Evolutionary conservation across 1,139 yeast genomes (phyloP), one percentile per base, ranked within the genome.

Genomic region (Yarrowia galli): DNA sequence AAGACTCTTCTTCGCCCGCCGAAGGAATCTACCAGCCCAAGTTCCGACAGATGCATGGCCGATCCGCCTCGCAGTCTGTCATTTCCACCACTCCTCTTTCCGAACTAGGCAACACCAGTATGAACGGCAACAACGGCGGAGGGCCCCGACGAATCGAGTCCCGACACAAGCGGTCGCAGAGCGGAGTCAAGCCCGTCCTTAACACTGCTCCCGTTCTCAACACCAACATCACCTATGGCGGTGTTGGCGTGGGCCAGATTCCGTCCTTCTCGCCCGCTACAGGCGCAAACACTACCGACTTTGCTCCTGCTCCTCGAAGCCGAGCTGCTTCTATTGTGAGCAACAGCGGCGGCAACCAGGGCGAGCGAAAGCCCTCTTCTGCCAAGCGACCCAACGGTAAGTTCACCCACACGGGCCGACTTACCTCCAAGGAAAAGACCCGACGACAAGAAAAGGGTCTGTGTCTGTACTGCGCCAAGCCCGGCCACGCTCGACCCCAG

Each of bases 401-500:
- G 56, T 61, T 61, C 36, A 61, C 66, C 56, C 66, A 61, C 25
- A 46, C 54, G 3, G 66, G 66, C 12, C 45, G 56, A 35, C 56
- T 61, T 5, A 61, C 66, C 36, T 61, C 66, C 56, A 61, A 61
- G 56, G 66, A 61, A 10, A 61, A 61, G 56, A 25, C 54, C 23
- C 54, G 66, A 13, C 54, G 66, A 36, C 54, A 46, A 35, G 66
- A 61, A 23, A 61, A 61, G 46, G 66, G 66, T 16, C 56, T 61
- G 25, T 61, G 66, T 46, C 56, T 61, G 54, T 61, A 61, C 66
- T 61, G 66, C 6, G 66, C 66, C 66, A 61, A 61, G 56, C 56
- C 32, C 18, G 66, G 66, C 23, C 66, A 61, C 25, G 45, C 56
- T 12, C 66, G 66, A 36, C 66, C 66, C 54, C 66, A 61, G 46